Base-by-base conservation (phyloP, 2,329 filamentous ascomycete species). In the Pseudogymnoascus sp. region DNA sequence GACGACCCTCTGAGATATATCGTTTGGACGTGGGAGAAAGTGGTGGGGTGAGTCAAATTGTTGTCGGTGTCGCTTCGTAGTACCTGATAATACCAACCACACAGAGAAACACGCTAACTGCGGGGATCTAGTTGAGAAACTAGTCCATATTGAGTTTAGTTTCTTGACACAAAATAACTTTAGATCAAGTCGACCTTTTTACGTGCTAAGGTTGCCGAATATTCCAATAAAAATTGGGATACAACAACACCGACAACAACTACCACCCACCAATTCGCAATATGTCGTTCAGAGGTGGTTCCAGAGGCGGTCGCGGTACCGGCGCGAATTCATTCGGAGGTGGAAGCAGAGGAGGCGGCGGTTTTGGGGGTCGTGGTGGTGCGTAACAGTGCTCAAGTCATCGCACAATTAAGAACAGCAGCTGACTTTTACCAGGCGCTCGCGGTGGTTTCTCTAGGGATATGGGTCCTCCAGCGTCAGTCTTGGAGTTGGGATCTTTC, bases 401-500 rank as follows among this genome's bases (percentile, higher is more conserved):
- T 40, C 60, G 40, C 35, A 61, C 60, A 61, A 46, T 56, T n/a
- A 10, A 33, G 59, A 60, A 41, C 59, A 35, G 22, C 28, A 35
- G 24, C 61, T 63, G 60, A 63, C 38, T 61, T 68, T 50, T 65
- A 64, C 64, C 67, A 71, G 73, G 74, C 84, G 84, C 84, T 66
- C 84, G 85, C 67, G 84, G 84, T 74, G 84, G 84, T 64, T 87
- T 82, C 73, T 81, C 84, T 67, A 74, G 77, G 67, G 84, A 85
- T 65, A 84, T 82, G 72, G 86, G 86, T 60, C 86, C 86, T 66
- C 86, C 86, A 66, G 82, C 83, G 63, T 76, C 81, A 64, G 84
- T 89, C 61, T 74, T 86, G 70, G 95, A 97, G 80, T 91, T 99
- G 89, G 95, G 95, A 77, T 86, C 85, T 68, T 96, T 98, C 78